phyloP scores from a whole-genome alignment of 371 early-diverging fungal genomes.

The Umbelopsis sp. region DNA sequence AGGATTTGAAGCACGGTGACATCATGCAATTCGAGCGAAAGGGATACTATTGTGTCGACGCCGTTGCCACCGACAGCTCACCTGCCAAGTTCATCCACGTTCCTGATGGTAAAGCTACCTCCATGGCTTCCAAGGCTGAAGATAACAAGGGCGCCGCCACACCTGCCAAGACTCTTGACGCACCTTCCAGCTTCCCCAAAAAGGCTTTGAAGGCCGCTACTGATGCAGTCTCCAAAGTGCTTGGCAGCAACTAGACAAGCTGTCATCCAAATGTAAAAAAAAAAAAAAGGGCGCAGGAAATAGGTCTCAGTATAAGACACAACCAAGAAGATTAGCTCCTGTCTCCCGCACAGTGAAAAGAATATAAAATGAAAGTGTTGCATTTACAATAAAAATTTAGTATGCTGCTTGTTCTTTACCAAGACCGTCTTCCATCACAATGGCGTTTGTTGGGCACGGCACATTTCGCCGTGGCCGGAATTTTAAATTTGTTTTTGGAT shows the following conservation, averaged over 20 bases:
- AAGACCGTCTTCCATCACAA: not conserved
- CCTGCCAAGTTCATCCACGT: slow-evolving; percentile 82
- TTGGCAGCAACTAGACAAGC: not conserved
- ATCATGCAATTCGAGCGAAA: slow-evolving; percentile 99
- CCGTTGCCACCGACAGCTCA: slow-evolving; percentile 52
- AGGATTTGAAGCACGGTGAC: slow-evolving; percentile 66
- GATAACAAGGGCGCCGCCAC: slow-evolving; percentile 17
- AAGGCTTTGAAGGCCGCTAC: slow-evolving; percentile 9
- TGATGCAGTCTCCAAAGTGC: not conserved
- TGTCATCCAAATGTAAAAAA: not conserved
- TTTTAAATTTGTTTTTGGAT: not conserved
- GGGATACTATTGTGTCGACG: slow-evolving; percentile 96
- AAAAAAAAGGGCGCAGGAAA: not conserved
- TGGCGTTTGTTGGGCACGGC: not conserved
- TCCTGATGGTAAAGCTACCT: slow-evolving; percentile 92
- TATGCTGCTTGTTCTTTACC: not conserved
- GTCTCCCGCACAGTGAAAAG: no score
- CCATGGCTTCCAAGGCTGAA: slow-evolving; percentile 78
- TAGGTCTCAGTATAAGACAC: not conserved
- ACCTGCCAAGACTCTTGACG: slow-evolving; percentile 23
- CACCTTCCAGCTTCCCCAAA: slow-evolving; percentile 13
- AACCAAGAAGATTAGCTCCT: no score
- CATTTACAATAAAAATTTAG: no score
- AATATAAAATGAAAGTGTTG: no score
- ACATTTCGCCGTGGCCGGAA: not conserved